Conservation (phyloP, 768 basidiomycete genomes). For the Leccinum obscurum region DNA sequence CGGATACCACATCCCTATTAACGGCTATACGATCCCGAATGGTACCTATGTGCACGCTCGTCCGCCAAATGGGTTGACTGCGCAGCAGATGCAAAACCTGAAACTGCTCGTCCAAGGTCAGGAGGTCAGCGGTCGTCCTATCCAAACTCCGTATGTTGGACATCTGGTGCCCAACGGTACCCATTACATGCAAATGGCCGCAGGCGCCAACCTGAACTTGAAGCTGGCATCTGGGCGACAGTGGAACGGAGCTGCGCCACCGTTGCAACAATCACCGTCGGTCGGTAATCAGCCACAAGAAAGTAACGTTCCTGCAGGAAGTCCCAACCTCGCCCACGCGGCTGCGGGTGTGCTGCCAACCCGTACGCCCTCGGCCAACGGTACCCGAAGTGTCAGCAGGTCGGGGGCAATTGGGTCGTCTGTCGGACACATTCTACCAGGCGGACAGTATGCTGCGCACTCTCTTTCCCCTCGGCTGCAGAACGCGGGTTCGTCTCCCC, state of each 20-base stretch:
- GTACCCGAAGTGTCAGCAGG: slow-evolving; percentile 47
- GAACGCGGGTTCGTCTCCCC: slow-evolving; percentile 45
- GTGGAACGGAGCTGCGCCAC: slow-evolving; percentile 35
- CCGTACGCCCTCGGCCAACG: slow-evolving; percentile 59
- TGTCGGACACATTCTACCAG: slow-evolving; percentile 33
- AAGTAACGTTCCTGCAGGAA: slow-evolving; percentile 31
- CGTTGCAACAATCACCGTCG: slow-evolving; percentile 25
- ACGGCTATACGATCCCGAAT: slow-evolving; percentile 38
- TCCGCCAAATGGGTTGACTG: slow-evolving; percentile 43
- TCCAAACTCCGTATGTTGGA: slow-evolving; percentile 33
- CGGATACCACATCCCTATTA: slow-evolving; percentile 50
- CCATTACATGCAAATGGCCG: slow-evolving; percentile 31
- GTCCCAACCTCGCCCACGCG: slow-evolving; percentile 36
- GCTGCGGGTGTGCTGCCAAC: slow-evolving; percentile 37
- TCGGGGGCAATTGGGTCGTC: slow-evolving; percentile 19
- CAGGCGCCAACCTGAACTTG: slow-evolving; percentile 31
- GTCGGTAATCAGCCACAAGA: slow-evolving; percentile 23
- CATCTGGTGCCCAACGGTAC: slow-evolving; percentile 29
- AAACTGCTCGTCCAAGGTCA: slow-evolving; percentile 52
- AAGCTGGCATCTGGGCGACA: slow-evolving; percentile 42
- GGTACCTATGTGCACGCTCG: slow-evolving; percentile 36
- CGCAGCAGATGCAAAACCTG: slow-evolving; percentile 61
- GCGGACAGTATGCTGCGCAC: slow-evolving; percentile 43
- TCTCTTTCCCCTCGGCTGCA: slow-evolving; percentile 53
- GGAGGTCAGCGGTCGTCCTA: slow-evolving; percentile 42